These are phyloP conservation scores for Hyaloscypha bicolor DNA, from an alignment of 495 filamentous ascomycete species.

Conservation along the genomic window DNA sequence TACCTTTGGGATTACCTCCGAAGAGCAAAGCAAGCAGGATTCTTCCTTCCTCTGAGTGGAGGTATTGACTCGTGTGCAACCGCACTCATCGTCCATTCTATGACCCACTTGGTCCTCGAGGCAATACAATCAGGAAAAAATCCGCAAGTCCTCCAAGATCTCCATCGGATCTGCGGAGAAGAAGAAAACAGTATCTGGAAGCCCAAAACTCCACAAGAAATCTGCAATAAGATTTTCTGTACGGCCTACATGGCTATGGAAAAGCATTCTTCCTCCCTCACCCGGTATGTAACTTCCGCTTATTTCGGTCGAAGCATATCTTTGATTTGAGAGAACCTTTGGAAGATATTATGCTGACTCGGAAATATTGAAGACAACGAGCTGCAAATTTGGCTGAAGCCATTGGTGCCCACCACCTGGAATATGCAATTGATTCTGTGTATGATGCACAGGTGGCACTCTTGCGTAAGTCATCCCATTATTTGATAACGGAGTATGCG, in stretches of 20 bases:
- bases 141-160: slow-evolving; percentile 69
- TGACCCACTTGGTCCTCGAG: slow-evolving; percentile 73
- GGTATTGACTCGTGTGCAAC: slow-evolving; percentile 73
- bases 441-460: too few relatives aligned
- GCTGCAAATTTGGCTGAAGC: too few relatives aligned
- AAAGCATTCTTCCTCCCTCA: too few relatives aligned
- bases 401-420: too few relatives aligned
- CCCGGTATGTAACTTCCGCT: too few relatives aligned
- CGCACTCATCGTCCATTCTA: slow-evolving; percentile 70
- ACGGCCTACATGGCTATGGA: slow-evolving; percentile 67
- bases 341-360: too few relatives aligned
- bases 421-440: too few relatives aligned
- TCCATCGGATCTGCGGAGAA: slow-evolving; percentile 62
- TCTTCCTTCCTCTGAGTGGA: slow-evolving; percentile 57
- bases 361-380: too few relatives aligned
- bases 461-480: too few relatives aligned
- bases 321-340: too few relatives aligned
- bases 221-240: slow-evolving; percentile 66
- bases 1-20: slow-evolving; percentile 89
- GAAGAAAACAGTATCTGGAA: slow-evolving; percentile 39
- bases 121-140: slow-evolving; percentile 59
- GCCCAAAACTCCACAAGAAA: slow-evolving; percentile 61
- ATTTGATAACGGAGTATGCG: too few relatives aligned
- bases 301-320: too few relatives aligned
- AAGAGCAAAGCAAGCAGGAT: slow-evolving; percentile 37